These are phyloP conservation scores for Apiospora malaysiana DNA, from an alignment of 2,329 filamentous ascomycete genomes.

Conservation along the genomic window DNA sequence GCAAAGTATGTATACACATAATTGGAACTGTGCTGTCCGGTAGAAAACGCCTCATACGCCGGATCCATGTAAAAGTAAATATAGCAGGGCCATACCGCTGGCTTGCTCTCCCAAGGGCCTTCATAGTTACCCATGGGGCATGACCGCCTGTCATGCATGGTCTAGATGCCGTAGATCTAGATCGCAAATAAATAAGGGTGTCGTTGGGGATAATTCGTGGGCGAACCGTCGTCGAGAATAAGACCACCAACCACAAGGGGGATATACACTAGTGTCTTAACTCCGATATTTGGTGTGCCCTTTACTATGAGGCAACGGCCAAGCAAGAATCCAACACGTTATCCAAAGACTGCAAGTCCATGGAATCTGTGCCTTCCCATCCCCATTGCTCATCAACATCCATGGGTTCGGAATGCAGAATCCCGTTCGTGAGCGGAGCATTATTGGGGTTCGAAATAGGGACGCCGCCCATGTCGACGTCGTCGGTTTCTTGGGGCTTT, in stretches of 20 bases:
- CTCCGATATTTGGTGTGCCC: constrained; percentile 30
- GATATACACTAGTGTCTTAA: not conserved
- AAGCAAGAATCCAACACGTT: constrained; percentile 62
- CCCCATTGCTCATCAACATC: constrained; percentile 57
- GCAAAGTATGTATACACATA: constrained; percentile 21
- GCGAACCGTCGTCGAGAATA: not conserved
- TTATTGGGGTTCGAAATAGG: constrained; percentile 44
- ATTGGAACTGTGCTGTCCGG: constrained; percentile 12
- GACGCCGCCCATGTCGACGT: constrained; percentile 39
- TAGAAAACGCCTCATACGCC: constrained; percentile 11
- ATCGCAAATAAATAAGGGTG: not conserved
- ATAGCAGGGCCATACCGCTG: not conserved
- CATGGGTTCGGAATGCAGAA: constrained; percentile 57
- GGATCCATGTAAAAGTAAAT: constrained; percentile 8
- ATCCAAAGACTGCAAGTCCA: constrained; percentile 60
- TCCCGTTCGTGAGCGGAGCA: constrained; percentile 53
- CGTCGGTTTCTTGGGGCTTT: constrained; percentile 36
- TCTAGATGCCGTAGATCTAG: constrained; percentile 9
- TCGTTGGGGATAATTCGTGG: not conserved
- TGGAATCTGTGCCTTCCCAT: constrained; percentile 65
- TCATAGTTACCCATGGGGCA: not conserved
- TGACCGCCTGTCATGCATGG: not conserved
- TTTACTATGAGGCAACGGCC: constrained; percentile 44
- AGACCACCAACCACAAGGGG: not conserved
- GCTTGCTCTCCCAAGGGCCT: not conserved